Conservation (phyloP, 176 grass and related monocot genomes). For the Oryza coarctata region DNA sequence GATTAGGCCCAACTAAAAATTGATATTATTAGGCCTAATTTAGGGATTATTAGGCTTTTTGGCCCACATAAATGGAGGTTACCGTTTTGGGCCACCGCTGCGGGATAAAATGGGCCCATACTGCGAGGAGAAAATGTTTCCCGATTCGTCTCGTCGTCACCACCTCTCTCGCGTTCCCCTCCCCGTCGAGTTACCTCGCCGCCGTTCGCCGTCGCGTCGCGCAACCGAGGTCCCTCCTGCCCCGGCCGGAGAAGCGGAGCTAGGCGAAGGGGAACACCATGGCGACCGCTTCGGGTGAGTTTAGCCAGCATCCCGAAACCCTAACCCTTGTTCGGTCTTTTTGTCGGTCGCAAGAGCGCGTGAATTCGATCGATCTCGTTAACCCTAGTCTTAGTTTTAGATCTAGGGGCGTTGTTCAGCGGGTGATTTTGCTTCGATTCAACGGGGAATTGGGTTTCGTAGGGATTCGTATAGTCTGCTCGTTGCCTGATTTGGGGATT, state of each 20-base stretch:
- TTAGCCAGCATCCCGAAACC: background rate
- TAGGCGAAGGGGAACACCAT: slow-evolving; percentile 21
- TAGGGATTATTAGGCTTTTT: too few relatives aligned
- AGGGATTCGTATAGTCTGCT: too few relatives aligned
- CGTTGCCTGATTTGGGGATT: slow-evolving; percentile 24
- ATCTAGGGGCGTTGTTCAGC: background rate
- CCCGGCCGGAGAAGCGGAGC: background rate
- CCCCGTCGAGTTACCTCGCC: background rate
- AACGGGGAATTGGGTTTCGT: background rate
- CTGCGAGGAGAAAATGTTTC: background rate
- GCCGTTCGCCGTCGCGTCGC: background rate
- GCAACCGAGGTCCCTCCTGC: background rate
- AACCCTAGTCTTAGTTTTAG: background rate
- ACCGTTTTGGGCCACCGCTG: background rate
- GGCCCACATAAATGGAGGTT: background rate
- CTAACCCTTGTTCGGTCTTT: slow-evolving; percentile 6
- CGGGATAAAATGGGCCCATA: too few relatives aligned
- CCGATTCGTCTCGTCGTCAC: background rate
- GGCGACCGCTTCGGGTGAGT: slow-evolving; percentile 62
- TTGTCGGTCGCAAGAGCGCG: background rate
- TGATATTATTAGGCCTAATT: background rate
- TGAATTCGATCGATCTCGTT: background rate
- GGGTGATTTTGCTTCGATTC: background rate
- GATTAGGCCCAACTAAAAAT: background rate
- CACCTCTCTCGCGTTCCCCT: background rate